Percentiles rank a stretch among this genome's conserved stretches.
phyloP scores from a whole-genome alignment of 2,329 filamentous ascomycete genomes.

The Chrysoporthe austroafricana region DNA sequence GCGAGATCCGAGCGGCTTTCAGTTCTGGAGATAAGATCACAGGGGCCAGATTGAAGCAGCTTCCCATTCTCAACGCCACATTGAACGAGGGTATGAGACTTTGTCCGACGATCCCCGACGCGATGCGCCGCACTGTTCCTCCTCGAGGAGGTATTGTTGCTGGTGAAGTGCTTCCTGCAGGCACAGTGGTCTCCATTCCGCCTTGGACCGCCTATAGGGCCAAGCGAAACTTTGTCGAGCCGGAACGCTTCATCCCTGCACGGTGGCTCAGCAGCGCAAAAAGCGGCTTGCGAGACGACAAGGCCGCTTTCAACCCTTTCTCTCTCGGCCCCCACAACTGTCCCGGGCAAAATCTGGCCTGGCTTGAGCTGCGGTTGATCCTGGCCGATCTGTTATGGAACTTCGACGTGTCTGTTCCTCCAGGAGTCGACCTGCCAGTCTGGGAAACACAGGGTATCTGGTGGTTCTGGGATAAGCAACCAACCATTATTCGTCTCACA shows the following conservation, averaged over 20 bases:
- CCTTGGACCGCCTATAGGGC: slow-evolving; percentile 17
- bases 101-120: slow-evolving; percentile 19
- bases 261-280: slow-evolving; percentile 10
- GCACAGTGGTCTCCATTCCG: slow-evolving; percentile 16
- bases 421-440: slow-evolving; percentile 7
- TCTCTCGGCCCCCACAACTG: slow-evolving; percentile 20
- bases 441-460: slow-evolving; percentile 18
- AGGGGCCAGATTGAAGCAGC: slow-evolving; percentile 10
- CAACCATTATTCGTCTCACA: slow-evolving; percentile 13
- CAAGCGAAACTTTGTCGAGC: slow-evolving; percentile 17
- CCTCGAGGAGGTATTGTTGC: slow-evolving; percentile 11
- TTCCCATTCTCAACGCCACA: slow-evolving; percentile 15
- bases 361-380: slow-evolving; percentile 19
- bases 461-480: slow-evolving; percentile 22
- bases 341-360: slow-evolving; percentile 17
- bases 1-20: slow-evolving; percentile 14
- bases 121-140: slow-evolving; percentile 15
- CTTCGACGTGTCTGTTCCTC: slow-evolving; percentile 12
- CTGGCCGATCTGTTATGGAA: slow-evolving; percentile 13
- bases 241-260: slow-evolving; percentile 17
- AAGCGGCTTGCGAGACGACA: slow-evolving; percentile 8
- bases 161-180: slow-evolving; percentile 11
- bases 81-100: slow-evolving; percentile 18
- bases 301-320: slow-evolving; percentile 13
- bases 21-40: slow-evolving; percentile 9